Evolutionary conservation across 129 eudicot species (phyloP).

Genomic region (Flaveria ramosissima): DNA sequence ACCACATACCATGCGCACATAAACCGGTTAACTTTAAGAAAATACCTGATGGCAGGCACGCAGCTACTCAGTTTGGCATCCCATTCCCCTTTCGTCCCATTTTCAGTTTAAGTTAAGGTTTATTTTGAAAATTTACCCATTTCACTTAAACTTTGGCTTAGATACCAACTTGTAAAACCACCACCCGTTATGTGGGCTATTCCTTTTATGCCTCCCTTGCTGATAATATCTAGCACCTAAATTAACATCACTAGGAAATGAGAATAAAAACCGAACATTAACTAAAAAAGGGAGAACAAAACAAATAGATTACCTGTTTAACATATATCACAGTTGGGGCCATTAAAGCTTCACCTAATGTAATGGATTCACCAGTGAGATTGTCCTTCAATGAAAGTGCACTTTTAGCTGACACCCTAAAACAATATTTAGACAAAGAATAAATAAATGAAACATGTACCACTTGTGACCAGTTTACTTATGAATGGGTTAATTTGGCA

Average conservation of each 20-base stretch:
- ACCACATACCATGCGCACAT: too few species aligned
- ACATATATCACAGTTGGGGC: conserved; percentile 89
- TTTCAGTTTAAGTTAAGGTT: too few species aligned
- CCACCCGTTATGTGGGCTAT: conserved; percentile 97
- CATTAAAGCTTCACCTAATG: conserved; percentile 83
- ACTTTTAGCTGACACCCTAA: conserved; percentile 70
- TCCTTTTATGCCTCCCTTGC: conserved; percentile 88
- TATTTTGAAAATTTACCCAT: too few species aligned
- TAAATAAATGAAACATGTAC: not conserved
- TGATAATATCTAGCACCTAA: conserved; percentile 86
- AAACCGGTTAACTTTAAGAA: too few species aligned
- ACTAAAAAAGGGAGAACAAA: conserved; percentile 5
- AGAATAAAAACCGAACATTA: not conserved
- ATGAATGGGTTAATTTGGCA: not conserved
- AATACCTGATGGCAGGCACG: too few species aligned
- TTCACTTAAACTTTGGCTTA: too few species aligned
- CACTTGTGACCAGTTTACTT: not conserved
- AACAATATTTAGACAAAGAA: not conserved
- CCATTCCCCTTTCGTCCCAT: too few species aligned
- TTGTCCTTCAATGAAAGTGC: conserved; percentile 65
- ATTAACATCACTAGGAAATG: conserved; percentile 13
- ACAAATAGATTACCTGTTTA: conserved; percentile 59
- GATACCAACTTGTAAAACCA: conserved; percentile 84
- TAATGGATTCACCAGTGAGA: conserved; percentile 61
- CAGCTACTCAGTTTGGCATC: too few species aligned